A percentile compares a stretch with the other conserved stretches of the same genome.
Evolutionary conservation across 2,329 filamentous ascomycete species (phyloP).

Genomic region (Xylariaceae sp.): DNA sequence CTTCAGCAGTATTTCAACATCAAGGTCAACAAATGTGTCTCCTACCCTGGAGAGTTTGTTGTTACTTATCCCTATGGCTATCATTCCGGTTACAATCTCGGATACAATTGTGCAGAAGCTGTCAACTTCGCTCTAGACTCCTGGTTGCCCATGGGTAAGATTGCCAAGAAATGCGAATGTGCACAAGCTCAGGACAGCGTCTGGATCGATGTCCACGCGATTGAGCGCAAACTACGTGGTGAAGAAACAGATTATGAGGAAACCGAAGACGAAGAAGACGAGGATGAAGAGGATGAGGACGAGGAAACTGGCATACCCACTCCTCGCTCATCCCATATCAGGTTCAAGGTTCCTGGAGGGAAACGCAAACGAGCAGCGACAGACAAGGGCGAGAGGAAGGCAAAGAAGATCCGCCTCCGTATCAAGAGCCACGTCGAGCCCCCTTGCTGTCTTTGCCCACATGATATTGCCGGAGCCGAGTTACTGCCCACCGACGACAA

Average conservation of each 20-base stretch:
- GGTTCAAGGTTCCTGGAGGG: conserved; percentile 52
- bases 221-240: conserved; percentile 88
- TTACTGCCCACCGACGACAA: conserved; percentile 86
- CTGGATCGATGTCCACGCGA: conserved; percentile 95
- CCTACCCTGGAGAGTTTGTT: conserved; percentile 95
- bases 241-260: conserved; percentile 84
- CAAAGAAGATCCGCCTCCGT: conserved; percentile 75
- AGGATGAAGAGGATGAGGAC: conserved; percentile 57
- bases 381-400: conserved; percentile 50
- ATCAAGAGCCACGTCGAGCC: conserved; percentile 68
- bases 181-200: conserved; percentile 94
- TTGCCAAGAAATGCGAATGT: conserved; percentile 95
- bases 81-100: conserved; percentile 95
- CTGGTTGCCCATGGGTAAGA: conserved; percentile 91
- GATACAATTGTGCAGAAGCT: conserved; percentile 97
- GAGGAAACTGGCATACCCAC: conserved; percentile 62
- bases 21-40: conserved; percentile 91
- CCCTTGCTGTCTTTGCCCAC: conserved; percentile 88
- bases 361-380: conserved; percentile 63
- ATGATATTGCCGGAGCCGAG: conserved; percentile 76
- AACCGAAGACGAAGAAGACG: conserved; percentile 68
- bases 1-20: conserved; percentile 87
- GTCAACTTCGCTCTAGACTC: conserved; percentile 97
- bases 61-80: conserved; percentile 99
- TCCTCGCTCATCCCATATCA: conserved; percentile 71